phyloP scores from a whole-genome alignment of 2,329 filamentous ascomycete species.

The Apiospora rasikravindrae region DNA sequence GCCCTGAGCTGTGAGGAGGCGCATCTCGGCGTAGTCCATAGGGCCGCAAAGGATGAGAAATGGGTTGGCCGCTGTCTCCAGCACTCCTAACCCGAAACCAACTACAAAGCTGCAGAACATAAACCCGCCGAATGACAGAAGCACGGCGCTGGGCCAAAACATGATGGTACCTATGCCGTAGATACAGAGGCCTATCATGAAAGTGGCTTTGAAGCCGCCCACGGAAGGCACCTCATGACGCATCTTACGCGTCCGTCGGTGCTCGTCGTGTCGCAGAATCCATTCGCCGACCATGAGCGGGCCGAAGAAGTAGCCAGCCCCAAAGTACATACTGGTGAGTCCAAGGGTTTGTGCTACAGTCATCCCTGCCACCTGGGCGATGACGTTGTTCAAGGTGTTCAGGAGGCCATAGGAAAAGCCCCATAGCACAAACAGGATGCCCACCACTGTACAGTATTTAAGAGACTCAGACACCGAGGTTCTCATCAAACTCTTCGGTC shows the following conservation, averaged over 20 bases:
- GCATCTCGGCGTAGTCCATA: slow-evolving; percentile 72
- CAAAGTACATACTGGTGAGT: slow-evolving; percentile 74
- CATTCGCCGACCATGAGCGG: slow-evolving; percentile 72
- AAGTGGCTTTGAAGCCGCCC: slow-evolving; percentile 78
- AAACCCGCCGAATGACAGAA: slow-evolving; percentile 78
- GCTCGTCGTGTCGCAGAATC: slow-evolving; percentile 72
- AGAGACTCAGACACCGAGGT: slow-evolving; percentile 68
- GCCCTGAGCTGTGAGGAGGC: slow-evolving; percentile 76
- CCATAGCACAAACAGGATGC: slow-evolving; percentile 86
- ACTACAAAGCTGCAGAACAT: slow-evolving; percentile 76
- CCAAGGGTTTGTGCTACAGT: slow-evolving; percentile 66
- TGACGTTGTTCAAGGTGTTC: slow-evolving; percentile 77
- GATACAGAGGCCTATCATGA: slow-evolving; percentile 76
- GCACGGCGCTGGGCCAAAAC: slow-evolving; percentile 82
- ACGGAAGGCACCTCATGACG: slow-evolving; percentile 46
- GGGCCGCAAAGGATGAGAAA: slow-evolving; percentile 76
- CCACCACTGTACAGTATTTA: slow-evolving; percentile 76
- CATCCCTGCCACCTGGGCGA: slow-evolving; percentile 67
- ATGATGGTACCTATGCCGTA: slow-evolving; percentile 81
- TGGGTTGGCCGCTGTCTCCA: slow-evolving; percentile 83
- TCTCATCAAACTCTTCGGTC: slow-evolving; percentile 73
- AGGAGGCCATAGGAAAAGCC: slow-evolving; percentile 89
- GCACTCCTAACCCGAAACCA: slow-evolving; percentile 75
- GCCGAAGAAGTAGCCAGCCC: slow-evolving; percentile 71
- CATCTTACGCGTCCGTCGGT: slow-evolving; percentile 46